Conservation (phyloP, 495 filamentous ascomycete genomes). For the Patellaria atrata region DNA sequence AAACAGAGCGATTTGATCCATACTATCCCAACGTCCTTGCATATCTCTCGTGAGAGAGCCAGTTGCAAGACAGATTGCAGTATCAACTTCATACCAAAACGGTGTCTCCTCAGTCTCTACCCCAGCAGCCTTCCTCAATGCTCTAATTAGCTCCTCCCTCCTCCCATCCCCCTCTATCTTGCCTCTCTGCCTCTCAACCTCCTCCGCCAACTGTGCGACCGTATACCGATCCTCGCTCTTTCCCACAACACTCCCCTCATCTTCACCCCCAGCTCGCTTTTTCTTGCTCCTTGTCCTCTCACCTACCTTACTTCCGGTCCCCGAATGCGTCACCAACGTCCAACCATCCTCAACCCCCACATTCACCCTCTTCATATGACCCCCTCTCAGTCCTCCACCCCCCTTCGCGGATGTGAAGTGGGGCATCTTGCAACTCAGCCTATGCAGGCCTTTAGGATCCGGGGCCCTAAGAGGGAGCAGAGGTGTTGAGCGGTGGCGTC, state of each 20-base stretch:
- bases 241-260: neutral
- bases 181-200: slow-evolving; percentile 4
- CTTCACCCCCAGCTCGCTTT: neutral
- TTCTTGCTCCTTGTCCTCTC: neutral
- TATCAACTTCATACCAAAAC: no score
- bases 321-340: slow-evolving; percentile 8
- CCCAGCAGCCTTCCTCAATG: no score
- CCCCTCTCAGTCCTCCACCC: neutral
- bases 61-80: no score
- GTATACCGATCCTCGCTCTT: slow-evolving; percentile 6
- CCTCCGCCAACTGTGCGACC: slow-evolving; percentile 3
- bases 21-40: no score
- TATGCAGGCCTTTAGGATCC: neutral
- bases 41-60: no score
- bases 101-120: no score
- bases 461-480: neutral
- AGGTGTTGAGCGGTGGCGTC: neutral
- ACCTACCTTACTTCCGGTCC: neutral
- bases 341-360: slow-evolving; percentile 7
- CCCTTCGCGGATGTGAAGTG: neutral
- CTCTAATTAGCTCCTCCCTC: slow-evolving; percentile 6
- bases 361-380: slow-evolving; percentile 11
- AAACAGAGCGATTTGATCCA: slow-evolving; percentile 20
- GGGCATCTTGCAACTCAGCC: neutral
- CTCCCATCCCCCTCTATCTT: slow-evolving; percentile 3